These are phyloP conservation scores for Amaranthus hypochondriacus DNA, from an alignment of 148 eudicot genomes.

Conservation along the genomic window DNA sequence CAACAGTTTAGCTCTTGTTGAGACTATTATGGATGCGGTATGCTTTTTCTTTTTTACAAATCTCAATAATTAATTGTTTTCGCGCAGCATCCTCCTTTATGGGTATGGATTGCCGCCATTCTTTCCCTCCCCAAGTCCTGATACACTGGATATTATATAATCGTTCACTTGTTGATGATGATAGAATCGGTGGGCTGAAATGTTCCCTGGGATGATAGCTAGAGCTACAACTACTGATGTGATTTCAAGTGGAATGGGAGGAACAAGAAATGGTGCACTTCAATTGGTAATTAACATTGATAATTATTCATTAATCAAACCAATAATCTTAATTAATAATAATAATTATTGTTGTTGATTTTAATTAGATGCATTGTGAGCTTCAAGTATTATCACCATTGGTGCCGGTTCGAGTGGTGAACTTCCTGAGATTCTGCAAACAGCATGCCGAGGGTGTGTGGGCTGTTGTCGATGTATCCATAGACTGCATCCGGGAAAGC, in stretches of 20 bases:
- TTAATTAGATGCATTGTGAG: conserved; percentile 80
- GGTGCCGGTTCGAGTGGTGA: conserved; percentile 82
- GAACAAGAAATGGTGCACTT: conserved; percentile 88
- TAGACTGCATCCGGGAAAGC: conserved; percentile 64
- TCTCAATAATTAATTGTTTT: not conserved
- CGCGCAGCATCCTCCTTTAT: no score
- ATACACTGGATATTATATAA: not conserved
- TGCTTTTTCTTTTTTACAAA: not conserved
- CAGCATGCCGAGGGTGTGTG: conserved; percentile 92
- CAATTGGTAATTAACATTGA: conserved; percentile 51
- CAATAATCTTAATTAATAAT: no score
- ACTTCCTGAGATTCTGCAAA: conserved; percentile 93
- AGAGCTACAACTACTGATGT: conserved; percentile 74
- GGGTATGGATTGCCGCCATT: no score
- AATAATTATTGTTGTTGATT: not conserved
- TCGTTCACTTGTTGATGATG: not conserved
- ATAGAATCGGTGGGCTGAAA: conserved; percentile 84
- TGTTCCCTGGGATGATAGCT: conserved; percentile 84
- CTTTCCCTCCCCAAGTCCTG: not conserved
- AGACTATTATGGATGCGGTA: conserved; percentile 92
- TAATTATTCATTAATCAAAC: no score
- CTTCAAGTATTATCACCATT: conserved; percentile 89
- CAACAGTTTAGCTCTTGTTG: conserved; percentile 90
- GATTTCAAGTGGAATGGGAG: conserved; percentile 88
- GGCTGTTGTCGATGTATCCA: conserved; percentile 92